phyloP scores from a whole-genome alignment of 495 filamentous ascomycete species.

The Penicillium manginii region DNA sequence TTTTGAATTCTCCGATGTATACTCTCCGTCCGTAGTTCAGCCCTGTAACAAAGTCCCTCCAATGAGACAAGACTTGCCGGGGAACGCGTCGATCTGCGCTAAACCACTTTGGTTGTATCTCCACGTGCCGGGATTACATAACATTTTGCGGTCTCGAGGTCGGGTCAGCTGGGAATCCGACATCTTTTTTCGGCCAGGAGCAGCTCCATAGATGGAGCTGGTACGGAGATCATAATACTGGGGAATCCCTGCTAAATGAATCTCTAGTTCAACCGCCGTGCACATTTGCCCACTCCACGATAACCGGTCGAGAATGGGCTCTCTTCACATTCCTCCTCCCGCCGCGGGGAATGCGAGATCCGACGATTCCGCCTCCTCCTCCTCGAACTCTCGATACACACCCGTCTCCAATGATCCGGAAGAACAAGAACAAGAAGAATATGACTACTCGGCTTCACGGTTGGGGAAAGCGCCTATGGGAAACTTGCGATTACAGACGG shows the following conservation, averaged over 20 bases:
- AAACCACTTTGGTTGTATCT: constrained; percentile 7
- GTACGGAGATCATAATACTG: not conserved
- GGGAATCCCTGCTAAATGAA: not conserved
- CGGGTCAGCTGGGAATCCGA: constrained; percentile 12
- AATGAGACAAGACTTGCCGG: not conserved
- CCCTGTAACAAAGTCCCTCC: not conserved
- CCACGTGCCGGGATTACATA: constrained; percentile 20
- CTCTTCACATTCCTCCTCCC: constrained; percentile 30
- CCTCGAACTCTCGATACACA: constrained; percentile 38
- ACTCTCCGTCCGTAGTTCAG: not conserved
- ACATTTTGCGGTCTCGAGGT: constrained; percentile 7
- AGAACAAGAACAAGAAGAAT: constrained; percentile 16
- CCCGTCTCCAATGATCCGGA: constrained; percentile 42
- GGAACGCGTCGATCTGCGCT: constrained; percentile 7
- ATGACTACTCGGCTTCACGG: constrained; percentile 16
- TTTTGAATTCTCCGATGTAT: too few species aligned
- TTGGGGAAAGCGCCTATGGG: constrained; percentile 22
- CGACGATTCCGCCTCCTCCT: constrained; percentile 33
- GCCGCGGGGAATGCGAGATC: constrained; percentile 33
- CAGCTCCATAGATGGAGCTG: not conserved
- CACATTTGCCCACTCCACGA: not conserved
- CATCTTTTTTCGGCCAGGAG: not conserved
- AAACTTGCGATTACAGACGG: constrained; percentile 39
- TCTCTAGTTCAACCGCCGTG: not conserved
- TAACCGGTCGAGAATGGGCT: constrained; percentile 23